Base-by-base conservation (phyloP, 2,329 filamentous ascomycete genomes). In the Colletotrichum camelliae region DNA sequence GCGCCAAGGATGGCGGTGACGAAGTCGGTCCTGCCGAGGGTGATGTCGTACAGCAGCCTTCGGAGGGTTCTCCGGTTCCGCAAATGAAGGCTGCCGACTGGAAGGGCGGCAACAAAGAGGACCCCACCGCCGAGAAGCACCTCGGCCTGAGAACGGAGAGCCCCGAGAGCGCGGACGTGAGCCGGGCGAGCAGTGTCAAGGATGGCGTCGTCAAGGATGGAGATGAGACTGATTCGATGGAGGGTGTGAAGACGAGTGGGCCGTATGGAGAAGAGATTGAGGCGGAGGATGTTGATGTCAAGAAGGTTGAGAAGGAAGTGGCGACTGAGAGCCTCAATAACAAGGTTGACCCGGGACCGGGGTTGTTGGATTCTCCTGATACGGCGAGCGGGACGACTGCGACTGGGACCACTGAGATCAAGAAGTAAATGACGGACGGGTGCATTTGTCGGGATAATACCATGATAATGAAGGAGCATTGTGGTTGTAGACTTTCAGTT, bases 41-140 rank as follows among this genome's bases (percentile, higher is more conserved):
- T 77, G 79, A 77, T 18, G 77, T 89, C 48, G 86, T 93, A 67
- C 87, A 86, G 1, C 92, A 96, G 82, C 95, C 95, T 0, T 88
- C 87, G 18, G 87, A 91, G 43, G 92, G 93, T 5, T 92, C 94
- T 67, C 90, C 92, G 0, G 93, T 98, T 6, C 91, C 91, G 2
- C 93, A 98, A 84, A 91, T 91, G 79, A 84, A 86, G 64, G 86
- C 95, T 2, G 92, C 95, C 1, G 92, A 97, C 81, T 98, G 95
- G 95, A 92, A 93, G 75, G 94, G 94, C 1, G 87, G 82, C 0
- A 86, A 88, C 58, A 80, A 81, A 5, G 86, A 86, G 58, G 86
- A 87, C 21, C 87, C 89, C 1, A 85, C 85, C 8, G 85, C 88
- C 15, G 88, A 90, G 76, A 94, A 92, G 81, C 90, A 92, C 64